Percentiles rank a stretch among this genome's conserved stretches.
phyloP scores from a whole-genome alignment of 805 yeast species.

The Vanderwaltozyma polyspora region DNA sequence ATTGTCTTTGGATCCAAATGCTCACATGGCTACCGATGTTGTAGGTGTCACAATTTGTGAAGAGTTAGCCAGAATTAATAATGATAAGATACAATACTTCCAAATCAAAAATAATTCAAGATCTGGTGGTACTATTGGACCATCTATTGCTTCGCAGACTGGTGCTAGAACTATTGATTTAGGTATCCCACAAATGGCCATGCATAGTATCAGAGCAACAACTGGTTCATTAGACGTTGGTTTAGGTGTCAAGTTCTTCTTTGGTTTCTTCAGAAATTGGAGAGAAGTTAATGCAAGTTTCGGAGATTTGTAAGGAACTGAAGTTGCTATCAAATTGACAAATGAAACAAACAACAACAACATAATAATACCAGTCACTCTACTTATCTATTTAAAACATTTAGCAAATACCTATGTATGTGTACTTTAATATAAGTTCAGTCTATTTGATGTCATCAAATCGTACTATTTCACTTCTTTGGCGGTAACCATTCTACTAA shows the following conservation, averaged over 20 bases:
- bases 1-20: slow-evolving; percentile 64
- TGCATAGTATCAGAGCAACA: slow-evolving; percentile 81
- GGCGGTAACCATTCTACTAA: too few relatives aligned
- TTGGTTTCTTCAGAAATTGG: slow-evolving; percentile 61
- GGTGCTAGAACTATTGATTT: slow-evolving; percentile 71
- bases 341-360: too few relatives aligned
- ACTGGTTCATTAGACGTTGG: slow-evolving; percentile 71
- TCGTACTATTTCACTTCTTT: too few relatives aligned
- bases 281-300: slow-evolving; percentile 43
- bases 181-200: slow-evolving; percentile 74
- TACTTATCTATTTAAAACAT: too few relatives aligned
- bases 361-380: too few relatives aligned
- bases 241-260: slow-evolving; percentile 60
- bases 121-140: slow-evolving; percentile 87
- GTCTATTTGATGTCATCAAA: too few relatives aligned
- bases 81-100: slow-evolving; percentile 64
- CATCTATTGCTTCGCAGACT: slow-evolving; percentile 47
- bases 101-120: slow-evolving; percentile 78
- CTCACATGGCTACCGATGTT: slow-evolving; percentile 74
- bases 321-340: too few relatives aligned
- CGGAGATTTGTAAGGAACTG: slow-evolving; percentile 33
- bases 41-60: slow-evolving; percentile 61
- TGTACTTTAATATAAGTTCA: too few relatives aligned
- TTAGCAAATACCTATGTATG: too few relatives aligned
- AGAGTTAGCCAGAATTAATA: slow-evolving; percentile 55